Percentiles rank a stretch among this genome's conserved stretches.
Evolutionary conservation across 2,329 filamentous ascomycete species (phyloP).

Genomic region (Talaromyces marneffei): DNA sequence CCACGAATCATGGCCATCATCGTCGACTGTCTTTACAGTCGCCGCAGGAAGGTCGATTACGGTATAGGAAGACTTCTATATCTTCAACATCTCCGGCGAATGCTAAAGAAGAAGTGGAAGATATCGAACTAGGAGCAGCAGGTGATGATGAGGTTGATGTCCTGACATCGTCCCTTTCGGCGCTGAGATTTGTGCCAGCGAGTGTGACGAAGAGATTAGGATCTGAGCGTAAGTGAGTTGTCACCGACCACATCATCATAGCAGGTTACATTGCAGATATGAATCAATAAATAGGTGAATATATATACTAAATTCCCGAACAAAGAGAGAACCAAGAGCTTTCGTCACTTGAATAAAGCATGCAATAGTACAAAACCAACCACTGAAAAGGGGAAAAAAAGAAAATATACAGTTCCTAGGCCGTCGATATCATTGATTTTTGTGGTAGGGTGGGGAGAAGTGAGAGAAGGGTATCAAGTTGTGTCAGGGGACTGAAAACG

Average conservation of each 20-base stretch:
- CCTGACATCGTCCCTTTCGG: conserved; percentile 40
- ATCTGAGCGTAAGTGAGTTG: conserved; percentile 12
- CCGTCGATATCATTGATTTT: neutral
- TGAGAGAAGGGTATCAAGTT: conserved; percentile 2
- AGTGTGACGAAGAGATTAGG: conserved; percentile 33
- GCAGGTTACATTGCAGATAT: neutral
- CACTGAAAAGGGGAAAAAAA: neutral
- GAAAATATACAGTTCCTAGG: conserved; percentile 1
- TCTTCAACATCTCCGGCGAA: conserved; percentile 14
- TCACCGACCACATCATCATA: neutral
- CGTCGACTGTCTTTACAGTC: conserved; percentile 31
- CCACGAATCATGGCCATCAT: conserved; percentile 24
- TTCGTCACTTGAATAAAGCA: neutral
- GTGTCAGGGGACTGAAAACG: neutral
- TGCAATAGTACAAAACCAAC: neutral
- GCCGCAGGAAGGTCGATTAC: conserved; percentile 30
- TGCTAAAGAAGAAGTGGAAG: neutral
- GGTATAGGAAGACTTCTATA: conserved; percentile 28
- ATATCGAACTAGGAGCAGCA: neutral
- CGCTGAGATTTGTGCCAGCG: conserved; percentile 39
- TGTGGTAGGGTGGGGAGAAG: neutral
- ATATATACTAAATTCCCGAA: neutral
- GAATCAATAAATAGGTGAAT: neutral
- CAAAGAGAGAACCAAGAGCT: neutral
- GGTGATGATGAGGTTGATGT: conserved; percentile 27